Evolutionary conservation across 2,329 filamentous ascomycete species (phyloP).

Genomic region (Colletotrichum sp.): DNA sequence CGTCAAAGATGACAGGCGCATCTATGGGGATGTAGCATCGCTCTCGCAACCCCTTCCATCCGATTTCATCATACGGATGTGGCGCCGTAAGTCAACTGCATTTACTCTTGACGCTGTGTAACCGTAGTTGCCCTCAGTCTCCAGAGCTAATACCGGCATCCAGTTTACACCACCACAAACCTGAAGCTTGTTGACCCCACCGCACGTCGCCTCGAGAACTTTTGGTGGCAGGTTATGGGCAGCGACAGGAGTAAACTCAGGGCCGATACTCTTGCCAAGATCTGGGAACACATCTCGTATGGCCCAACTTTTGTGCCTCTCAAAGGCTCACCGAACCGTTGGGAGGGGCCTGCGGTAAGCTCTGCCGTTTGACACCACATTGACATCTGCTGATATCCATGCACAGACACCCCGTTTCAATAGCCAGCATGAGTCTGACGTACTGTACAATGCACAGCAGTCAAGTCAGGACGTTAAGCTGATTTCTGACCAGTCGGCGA

Average conservation of each 20-base stretch:
- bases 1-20: constrained; percentile 23
- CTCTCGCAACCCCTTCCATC: constrained; percentile 18
- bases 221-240: constrained; percentile 71
- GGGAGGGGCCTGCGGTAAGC: constrained; percentile 55
- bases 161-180: constrained; percentile 67
- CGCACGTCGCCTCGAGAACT: constrained; percentile 66
- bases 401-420: constrained; percentile 21
- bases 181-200: constrained; percentile 66
- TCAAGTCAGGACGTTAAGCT: constrained; percentile 6
- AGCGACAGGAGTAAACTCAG: constrained; percentile 60
- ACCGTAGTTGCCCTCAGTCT: not conserved
- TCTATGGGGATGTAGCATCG: constrained; percentile 19
- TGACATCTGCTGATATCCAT: constrained; percentile 2
- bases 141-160: not conserved
- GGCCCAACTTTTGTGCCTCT: constrained; percentile 64
- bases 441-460: constrained; percentile 11
- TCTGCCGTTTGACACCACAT: not conserved
- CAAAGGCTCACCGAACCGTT: constrained; percentile 56
- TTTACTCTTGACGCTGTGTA: not conserved
- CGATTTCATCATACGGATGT: constrained; percentile 21
- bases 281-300: constrained; percentile 64
- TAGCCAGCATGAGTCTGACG: constrained; percentile 21
- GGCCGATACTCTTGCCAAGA: constrained; percentile 56
- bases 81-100: constrained; percentile 19
- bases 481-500: constrained; percentile 24